Conservation (phyloP, 2,329 filamentous ascomycete genomes). For the Penicillium italicum region DNA sequence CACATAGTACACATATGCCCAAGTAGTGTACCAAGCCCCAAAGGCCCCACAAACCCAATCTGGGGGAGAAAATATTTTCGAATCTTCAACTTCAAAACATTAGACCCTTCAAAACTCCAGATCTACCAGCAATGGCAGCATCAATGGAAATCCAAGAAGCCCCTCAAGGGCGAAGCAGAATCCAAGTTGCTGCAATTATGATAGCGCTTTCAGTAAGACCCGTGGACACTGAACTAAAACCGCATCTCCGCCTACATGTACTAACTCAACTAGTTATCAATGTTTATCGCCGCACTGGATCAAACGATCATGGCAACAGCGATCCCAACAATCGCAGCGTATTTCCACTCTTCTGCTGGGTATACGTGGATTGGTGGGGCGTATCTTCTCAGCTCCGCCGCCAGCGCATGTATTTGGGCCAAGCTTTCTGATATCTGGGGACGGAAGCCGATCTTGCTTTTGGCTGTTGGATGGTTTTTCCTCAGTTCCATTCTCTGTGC, state of each 20-base stretch:
- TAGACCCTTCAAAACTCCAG: not conserved
- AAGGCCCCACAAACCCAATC: not conserved
- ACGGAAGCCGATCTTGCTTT: constrained; percentile 52
- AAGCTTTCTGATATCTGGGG: constrained; percentile 58
- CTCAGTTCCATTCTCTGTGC: constrained; percentile 51
- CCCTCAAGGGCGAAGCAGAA: constrained; percentile 15
- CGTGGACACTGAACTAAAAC: not conserved
- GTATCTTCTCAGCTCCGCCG: constrained; percentile 67
- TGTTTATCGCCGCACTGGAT: constrained; percentile 39
- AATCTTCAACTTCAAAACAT: not conserved
- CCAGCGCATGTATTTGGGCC: constrained; percentile 68
- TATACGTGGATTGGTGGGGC: constrained; percentile 77
- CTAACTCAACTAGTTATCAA: constrained; percentile 22
- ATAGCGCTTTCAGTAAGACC: constrained; percentile 25
- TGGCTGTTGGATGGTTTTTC: constrained; percentile 50
- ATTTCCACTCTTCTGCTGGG: constrained; percentile 63
- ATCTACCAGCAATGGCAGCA: not conserved
- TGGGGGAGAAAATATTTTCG: not conserved
- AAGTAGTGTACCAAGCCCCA: not conserved
- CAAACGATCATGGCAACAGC: constrained; percentile 60
- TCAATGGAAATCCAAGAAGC: constrained; percentile 17
- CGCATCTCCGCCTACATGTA: not conserved
- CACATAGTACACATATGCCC: no score
- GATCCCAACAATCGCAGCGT: constrained; percentile 56
- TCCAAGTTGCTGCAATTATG: constrained; percentile 28